Base-by-base conservation (phyloP, 257 asterid species). In the Salvia hispanica region DNA sequence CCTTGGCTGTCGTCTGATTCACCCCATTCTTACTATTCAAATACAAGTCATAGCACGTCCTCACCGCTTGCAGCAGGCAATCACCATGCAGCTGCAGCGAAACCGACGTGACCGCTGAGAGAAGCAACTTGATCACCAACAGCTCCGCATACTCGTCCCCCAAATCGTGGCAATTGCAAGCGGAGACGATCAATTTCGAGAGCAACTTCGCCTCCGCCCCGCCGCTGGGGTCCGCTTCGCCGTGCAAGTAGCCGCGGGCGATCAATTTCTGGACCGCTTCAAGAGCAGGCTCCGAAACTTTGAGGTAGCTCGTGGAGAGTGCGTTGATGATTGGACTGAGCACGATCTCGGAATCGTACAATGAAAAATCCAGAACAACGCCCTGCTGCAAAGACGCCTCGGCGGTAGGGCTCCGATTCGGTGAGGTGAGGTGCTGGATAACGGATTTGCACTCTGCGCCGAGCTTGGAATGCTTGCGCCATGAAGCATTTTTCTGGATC, bases 381-480 rank as follows among this genome's bases (percentile, higher is more conserved):
- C 99, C 99, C 2, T 95, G 87, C 1, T 70, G 73, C 3, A 84
- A 66, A 4, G 83, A 46, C 31, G 86, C 66, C n/a, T 89, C 89
- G 7, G 85, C 74, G 66, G 74, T 61, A 28, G 87, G 82, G 84
- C 50, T 76, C 53, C 75, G 82, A 50, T 76, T 78, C 36, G 92
- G 87, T 14, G 92, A 72, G 33, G 79, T 76, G 64, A 94, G 82
- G 82, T 62, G 82, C 47, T 87, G 96, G 82, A 90, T 77, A 6
- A 94, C 86, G 45, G 96, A 84, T 87, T 91, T 94, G 82, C 96
- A 88, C 87, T 91, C 90, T 42, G 84, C 81, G 16, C 82, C 91
- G 83, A 91, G 92, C 76, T 88, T 94, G 43, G 96, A 78, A 78
- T 91, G 99, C 80, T 94, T 94, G 51, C 96, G 89, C 99, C 99